Conservation (phyloP, 495 filamentous ascomycete species). For the Penicillium roqueforti region DNA sequence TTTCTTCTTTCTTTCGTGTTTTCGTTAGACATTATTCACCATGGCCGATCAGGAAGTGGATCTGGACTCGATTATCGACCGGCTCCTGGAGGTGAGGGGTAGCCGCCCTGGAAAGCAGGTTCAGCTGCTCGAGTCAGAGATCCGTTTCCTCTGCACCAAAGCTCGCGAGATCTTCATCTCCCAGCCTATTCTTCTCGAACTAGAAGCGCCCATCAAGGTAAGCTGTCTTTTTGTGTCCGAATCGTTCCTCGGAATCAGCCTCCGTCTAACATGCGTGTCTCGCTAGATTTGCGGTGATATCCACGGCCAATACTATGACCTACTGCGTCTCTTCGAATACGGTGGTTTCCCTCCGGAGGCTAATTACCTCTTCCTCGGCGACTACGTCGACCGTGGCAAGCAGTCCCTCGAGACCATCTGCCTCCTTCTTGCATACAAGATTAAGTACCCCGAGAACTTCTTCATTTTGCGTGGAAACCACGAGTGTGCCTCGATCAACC, state of each 20-base stretch:
- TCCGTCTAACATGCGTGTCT: slow-evolving; percentile 11
- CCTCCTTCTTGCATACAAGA: slow-evolving; percentile 97
- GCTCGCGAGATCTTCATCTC: slow-evolving; percentile 99
- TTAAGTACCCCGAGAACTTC: slow-evolving; percentile 99
- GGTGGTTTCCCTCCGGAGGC: slow-evolving; percentile 98
- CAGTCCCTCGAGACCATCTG: slow-evolving; percentile 99
- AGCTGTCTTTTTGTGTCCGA: slow-evolving; percentile 22
- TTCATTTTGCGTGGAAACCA: slow-evolving; percentile 98
- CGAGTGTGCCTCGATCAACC: slow-evolving; percentile 99
- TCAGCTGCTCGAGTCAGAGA: slow-evolving; percentile 93
- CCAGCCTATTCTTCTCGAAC: slow-evolving; percentile 94
- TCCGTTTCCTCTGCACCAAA: slow-evolving; percentile 97
- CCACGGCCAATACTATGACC: slow-evolving; percentile 98
- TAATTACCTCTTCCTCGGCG: slow-evolving; percentile 98
- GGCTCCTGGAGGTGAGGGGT: slow-evolving; percentile 94
- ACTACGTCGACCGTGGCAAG: slow-evolving; percentile 99
- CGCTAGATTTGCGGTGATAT: slow-evolving; percentile 96
- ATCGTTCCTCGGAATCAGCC: neutral
- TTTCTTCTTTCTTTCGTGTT: slow-evolving; percentile 22
- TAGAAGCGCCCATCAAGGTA: slow-evolving; percentile 99
- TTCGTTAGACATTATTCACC: slow-evolving; percentile 37
- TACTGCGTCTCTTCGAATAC: slow-evolving; percentile 96
- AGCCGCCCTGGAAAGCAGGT: slow-evolving; percentile 98
- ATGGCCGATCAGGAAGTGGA: slow-evolving; percentile 99
- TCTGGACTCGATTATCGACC: slow-evolving; percentile 98